Base-by-base conservation (phyloP, 495 filamentous ascomycete genomes). In the Aspergillus sparsus region DNA sequence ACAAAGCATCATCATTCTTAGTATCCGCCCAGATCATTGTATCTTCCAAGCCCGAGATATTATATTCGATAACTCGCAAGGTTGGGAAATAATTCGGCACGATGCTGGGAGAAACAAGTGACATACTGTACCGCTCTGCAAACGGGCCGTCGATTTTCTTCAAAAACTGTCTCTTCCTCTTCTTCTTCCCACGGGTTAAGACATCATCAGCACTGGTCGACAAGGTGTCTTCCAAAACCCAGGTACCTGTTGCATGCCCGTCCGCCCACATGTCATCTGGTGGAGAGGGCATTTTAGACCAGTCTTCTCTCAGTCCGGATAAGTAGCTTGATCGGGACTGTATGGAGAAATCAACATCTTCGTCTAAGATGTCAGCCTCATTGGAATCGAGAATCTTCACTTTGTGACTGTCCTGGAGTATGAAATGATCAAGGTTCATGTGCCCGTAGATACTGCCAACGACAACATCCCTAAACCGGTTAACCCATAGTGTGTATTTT, bases 391-490 rank as follows among this genome's bases (percentile, higher is more conserved):
- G 63, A 31, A 82, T 77, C 45, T 91, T 77, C 46, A 98, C 80
- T 12, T 96, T 82, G 10, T 89, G 76, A 59, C 83, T 89, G 75
- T 97, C 94, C 66, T 97, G 93, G 8, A 99, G 74, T 66, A 98
- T 83, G 74, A 98, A 99, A 69, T 99, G 94, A 67, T 99, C 94
- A 61, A 97, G 88, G 68, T 99, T 99, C 93, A 99, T 98, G 69
- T 99, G 94, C 2, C 93, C 94, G 64, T 89, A 99, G 13, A 94
- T 57, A 13, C 85, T 84, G 7, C 83, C 83, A 37, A 92, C 82
- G 10, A 99, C 77, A 10, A 99, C 87, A 71, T 99, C 94, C 37
- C 95, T 89, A 66, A 92, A 99, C 66, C 92, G 90, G 66, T 85
- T 80, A 63, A 92, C 71, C 91, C 92, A 97, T 3, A 97, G 77